A percentile compares a stretch with the other conserved stretches of the same genome.
These are phyloP conservation scores for Kwoniella shandongensis DNA, from an alignment of 768 basidiomycete species.

Conservation along the genomic window DNA sequence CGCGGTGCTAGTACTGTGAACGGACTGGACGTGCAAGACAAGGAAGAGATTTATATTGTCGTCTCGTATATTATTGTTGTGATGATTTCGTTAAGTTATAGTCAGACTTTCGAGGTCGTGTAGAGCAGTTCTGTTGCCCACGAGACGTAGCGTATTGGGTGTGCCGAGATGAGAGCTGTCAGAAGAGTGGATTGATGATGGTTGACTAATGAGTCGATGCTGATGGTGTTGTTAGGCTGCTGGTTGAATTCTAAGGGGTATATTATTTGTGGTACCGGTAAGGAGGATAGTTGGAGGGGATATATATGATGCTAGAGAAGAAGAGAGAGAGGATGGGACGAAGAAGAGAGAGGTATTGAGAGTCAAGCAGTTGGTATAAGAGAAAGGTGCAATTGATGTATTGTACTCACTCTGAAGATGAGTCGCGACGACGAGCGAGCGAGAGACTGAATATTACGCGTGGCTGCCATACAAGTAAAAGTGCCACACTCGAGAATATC, in stretches of 20 bases:
- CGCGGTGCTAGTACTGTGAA: too few relatives aligned
- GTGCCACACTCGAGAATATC: slow-evolving; percentile 9
- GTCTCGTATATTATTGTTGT: too few relatives aligned
- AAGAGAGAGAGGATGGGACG: slow-evolving; percentile 10
- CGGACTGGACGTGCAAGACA: too few relatives aligned
- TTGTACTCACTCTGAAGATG: not conserved
- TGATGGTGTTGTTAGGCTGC: not conserved
- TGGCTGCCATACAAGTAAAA: not conserved
- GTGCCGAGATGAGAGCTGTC: too few relatives aligned
- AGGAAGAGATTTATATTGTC: too few relatives aligned
- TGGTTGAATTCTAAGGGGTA: too few relatives aligned
- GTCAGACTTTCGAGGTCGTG: too few relatives aligned
- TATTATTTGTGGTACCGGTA: not conserved
- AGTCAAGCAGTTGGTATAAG: too few relatives aligned
- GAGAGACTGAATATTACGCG: not conserved
- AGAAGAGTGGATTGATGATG: not conserved
- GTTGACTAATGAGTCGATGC: slow-evolving; percentile 3
- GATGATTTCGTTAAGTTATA: too few relatives aligned
- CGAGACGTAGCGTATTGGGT: too few relatives aligned
- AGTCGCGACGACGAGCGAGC: not conserved
- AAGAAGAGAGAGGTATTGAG: not conserved
- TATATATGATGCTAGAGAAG: not conserved
- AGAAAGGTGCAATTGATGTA: not conserved
- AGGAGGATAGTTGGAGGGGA: slow-evolving; percentile 1
- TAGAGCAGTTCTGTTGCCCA: too few relatives aligned